Evolutionary conservation across 83 land plant species (phyloP), one percentile per base, ranked within the genome.

Genomic region (Thuja plicata): DNA sequence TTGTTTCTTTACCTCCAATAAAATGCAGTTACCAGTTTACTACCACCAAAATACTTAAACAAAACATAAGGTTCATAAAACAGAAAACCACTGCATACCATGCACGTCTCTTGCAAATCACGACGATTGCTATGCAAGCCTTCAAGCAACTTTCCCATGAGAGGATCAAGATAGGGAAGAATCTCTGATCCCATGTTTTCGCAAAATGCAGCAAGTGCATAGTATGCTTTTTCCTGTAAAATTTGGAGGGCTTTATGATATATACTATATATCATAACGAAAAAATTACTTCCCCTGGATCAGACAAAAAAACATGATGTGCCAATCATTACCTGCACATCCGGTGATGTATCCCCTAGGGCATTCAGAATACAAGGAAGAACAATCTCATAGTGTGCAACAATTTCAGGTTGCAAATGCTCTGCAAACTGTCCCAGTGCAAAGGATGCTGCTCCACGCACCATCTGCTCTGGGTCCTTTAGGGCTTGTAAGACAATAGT

Each of bases 381-480:
- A 87, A 98, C 99, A 73, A 91, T 94, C 89, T 91, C 96, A 93
- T 97, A 96, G 88, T 96, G 96, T 87, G 94, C 94, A 78, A 91
- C 87, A 60, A 98, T 98, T 84, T 98, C 99, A 57, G 99, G 98
- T 89, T 97, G 99, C 88, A 98, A 87, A 91, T 98, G 93, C 90
- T 98, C 99, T 32, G 99, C 99, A 95, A 98, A 98, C 88, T 98
- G 99, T 76, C 99, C 99, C 85, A 98, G 85, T 54, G 99, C 93
- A 92, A 98, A 98, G 38, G 99, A 94, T 35, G 99, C 99, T 91
- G 99, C 97, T 9, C 99, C 99, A 77, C 99, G 93, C 15, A 98
- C 99, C 80, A 94, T 91, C 87, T 98, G 96, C 76, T 97, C 99
- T 30, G 92, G 95, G 92, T 98, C 99, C 92, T 95, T 93, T 43